A percentile compares a stretch with the other conserved stretches of the same genome.
Evolutionary conservation across 495 filamentous ascomycete genomes (phyloP).

Genomic region (Hyphodiscus hymeniophilus): DNA sequence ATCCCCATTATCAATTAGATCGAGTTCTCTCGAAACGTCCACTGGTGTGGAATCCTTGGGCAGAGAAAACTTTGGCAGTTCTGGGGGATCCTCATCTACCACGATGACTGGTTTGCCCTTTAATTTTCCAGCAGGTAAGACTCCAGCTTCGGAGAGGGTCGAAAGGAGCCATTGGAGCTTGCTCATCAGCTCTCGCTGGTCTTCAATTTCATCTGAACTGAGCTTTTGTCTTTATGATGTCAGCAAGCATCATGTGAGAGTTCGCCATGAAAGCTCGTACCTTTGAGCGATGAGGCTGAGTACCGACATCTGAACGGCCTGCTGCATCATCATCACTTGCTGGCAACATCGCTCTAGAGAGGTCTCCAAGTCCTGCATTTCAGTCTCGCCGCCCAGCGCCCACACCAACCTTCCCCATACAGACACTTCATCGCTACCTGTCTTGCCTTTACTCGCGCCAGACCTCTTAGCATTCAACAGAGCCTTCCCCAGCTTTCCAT

Average conservation of each 20-base stretch:
- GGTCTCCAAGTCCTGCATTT: not conserved
- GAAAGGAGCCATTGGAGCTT: not conserved
- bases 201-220: not conserved
- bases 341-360: not conserved
- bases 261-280: not conserved
- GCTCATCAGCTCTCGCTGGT: not conserved
- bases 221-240: not conserved
- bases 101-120: not conserved
- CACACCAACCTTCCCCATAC: conserved; percentile 1
- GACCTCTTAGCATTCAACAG: not conserved
- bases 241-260: not conserved
- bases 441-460: not conserved
- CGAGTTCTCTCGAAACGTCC: not conserved
- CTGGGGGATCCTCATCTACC: not conserved
- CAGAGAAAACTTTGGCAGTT: not conserved
- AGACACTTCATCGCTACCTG: not conserved
- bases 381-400: not conserved
- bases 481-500: not conserved
- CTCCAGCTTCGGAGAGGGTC: not conserved
- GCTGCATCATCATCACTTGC: conserved; percentile 5
- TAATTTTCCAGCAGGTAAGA: not conserved
- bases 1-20: not conserved
- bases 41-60: not conserved
- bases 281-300: not conserved
- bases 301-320: not conserved